Conservation (phyloP, 164 flowering plant species). For the Platanus orientalis region DNA sequence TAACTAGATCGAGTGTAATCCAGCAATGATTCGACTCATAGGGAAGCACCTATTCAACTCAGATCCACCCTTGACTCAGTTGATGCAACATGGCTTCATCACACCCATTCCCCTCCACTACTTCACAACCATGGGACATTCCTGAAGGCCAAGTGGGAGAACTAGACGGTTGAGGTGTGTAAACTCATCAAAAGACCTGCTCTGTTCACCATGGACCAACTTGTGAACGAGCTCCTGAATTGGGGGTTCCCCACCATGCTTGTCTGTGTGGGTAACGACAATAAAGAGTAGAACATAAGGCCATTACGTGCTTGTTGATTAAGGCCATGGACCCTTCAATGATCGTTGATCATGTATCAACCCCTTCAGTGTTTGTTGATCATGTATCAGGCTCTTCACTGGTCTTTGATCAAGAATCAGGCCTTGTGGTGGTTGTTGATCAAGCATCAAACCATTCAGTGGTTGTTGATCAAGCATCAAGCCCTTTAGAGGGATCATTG, state of each 20-base stretch:
- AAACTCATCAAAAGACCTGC: conserved; percentile 71
- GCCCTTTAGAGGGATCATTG: too few relatives aligned
- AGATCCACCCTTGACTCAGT: conserved; percentile 65
- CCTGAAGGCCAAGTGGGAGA: conserved; percentile 60
- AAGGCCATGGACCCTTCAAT: too few relatives aligned
- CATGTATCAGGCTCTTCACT: too few relatives aligned
- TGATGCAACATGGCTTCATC: conserved; percentile 92
- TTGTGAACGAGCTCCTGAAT: conserved; percentile 51
- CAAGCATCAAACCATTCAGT: too few relatives aligned
- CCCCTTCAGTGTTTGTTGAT: too few relatives aligned
- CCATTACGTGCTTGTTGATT: too few relatives aligned
- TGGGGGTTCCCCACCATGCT: conserved; percentile 76
- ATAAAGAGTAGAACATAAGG: conserved; percentile 96
- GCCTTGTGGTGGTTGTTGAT: too few relatives aligned
- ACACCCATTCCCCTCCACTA: conserved; percentile 94
- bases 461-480: too few relatives aligned
- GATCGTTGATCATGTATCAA: too few relatives aligned
- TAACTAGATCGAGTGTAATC: conserved; percentile 70
- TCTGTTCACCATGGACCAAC: conserved; percentile 68
- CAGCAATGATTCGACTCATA: conserved; percentile 74
- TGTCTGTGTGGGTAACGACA: conserved; percentile 92
- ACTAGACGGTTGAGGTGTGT: conserved; percentile 77
- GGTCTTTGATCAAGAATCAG: too few relatives aligned
- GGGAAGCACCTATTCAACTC: conserved; percentile 96
- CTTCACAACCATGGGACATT: conserved; percentile 93